Base-by-base conservation (phyloP, 805 yeast species). In the Pichia heedii region DNA sequence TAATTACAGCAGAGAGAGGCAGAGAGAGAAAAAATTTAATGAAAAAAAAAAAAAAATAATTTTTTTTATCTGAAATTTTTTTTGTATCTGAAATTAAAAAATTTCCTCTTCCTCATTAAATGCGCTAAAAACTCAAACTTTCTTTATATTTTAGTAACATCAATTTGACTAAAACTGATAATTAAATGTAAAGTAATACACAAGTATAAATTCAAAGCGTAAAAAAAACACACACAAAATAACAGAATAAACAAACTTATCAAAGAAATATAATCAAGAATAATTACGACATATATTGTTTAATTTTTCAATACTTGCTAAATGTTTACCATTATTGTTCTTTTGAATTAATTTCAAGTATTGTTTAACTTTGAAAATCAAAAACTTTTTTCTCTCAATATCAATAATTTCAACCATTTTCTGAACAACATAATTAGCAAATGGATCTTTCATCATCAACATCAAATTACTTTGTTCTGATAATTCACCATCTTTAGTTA, bases 401-500 rank as follows among this genome's bases (percentile, higher is more conserved):
- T 76, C 77, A 33, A 89, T 75, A 3, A 84, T 82, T 49, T 86
- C 95, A 35, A 93, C 89, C 54, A 93, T 73, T 61, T 90, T 89
- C 63, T 93, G 99, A 40, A 93, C 87, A 38, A 93, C 99, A 59
- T 93, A 93, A 63, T 93, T 93, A 21, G 97, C 99, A 66, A 83
- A 93, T 61, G 93, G 97, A 62, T 93, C 99, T 60, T 86, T 86
- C 87, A 93, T 88, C 97, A 93, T 89, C 46, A 82, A 69, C 21
- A 89, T 84, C 52, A 93, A 70, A 9, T 94, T 79, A 1, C 84
- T 73, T 42, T 74, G 74, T 50, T 81, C 89, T 42, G 70, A 76
- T 33, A 81, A 76, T 27, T 56, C 55, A 18, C 70, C 68, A 22
- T 61, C 64, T 22, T 60, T 64, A 32, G 55, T 55, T 39, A 63